A percentile compares a stretch with the other conserved stretches of the same genome.
phyloP scores from a whole-genome alignment of 192 early-diverging fungal genomes.

The Backusella australiensis region DNA sequence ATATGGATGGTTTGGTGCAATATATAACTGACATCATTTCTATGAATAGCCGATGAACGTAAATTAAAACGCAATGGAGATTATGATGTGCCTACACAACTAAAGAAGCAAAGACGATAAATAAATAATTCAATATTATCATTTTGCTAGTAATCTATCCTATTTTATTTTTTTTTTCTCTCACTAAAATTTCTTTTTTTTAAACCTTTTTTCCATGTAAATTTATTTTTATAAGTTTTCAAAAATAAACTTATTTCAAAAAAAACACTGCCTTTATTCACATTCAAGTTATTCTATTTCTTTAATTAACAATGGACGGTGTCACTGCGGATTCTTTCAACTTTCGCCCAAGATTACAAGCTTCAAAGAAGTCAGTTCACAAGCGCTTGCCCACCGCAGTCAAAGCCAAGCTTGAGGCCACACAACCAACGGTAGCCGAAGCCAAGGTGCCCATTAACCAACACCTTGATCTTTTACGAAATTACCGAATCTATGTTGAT shows the following conservation, averaged over 20 bases:
- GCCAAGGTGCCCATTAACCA: neutral
- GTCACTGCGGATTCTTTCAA: neutral
- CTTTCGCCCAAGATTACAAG: neutral
- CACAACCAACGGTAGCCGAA: neutral
- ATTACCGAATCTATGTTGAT: neutral
- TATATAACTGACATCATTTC: neutral
- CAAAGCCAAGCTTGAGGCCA: neutral
- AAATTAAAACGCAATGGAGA: slow-evolving; percentile 22
- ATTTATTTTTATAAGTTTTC: neutral
- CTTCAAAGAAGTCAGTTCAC: neutral
- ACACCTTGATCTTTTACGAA: neutral
- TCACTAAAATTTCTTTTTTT: neutral
- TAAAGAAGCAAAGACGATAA: slow-evolving; percentile 10
- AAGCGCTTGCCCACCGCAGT: neutral
- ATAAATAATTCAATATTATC: neutral
- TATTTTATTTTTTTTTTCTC: neutral
- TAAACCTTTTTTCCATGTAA: no score
- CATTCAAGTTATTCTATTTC: neutral
- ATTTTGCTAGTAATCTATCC: neutral
- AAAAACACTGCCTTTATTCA: neutral
- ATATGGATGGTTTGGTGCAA: slow-evolving; percentile 9
- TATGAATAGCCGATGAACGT: slow-evolving; percentile 22
- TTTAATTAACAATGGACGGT: neutral
- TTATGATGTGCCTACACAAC: neutral
- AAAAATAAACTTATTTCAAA: neutral